Conservation (phyloP, 345 rosid genomes). For the Mallotus nudiflorus region DNA sequence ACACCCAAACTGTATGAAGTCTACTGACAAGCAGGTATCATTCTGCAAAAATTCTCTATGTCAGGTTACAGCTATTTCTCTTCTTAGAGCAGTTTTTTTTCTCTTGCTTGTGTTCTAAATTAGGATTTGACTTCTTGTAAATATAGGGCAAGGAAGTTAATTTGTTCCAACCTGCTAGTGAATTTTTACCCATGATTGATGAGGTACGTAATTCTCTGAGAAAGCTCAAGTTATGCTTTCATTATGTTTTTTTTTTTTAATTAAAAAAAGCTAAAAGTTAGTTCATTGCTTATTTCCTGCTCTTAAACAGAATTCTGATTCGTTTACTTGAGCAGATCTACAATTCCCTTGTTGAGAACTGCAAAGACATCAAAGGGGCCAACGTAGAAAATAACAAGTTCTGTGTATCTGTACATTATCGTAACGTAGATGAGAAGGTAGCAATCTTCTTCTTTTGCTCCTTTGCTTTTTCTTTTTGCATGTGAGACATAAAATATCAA, state of each 20-base stretch:
- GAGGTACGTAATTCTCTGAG: conserved; percentile 38
- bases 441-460: background rate
- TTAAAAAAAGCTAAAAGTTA: background rate
- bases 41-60: background rate
- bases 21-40: conserved; percentile 60
- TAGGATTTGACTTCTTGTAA: conserved; percentile 19
- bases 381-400: conserved; percentile 86
- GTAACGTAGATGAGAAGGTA: conserved; percentile 84
- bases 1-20: conserved; percentile 42
- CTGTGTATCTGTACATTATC: conserved; percentile 93
- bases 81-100: background rate
- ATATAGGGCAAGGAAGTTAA: conserved; percentile 65
- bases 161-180: conserved; percentile 79
- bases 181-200: conserved; percentile 66
- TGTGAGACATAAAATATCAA: background rate
- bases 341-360: conserved; percentile 55
- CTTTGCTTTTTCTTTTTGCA: background rate
- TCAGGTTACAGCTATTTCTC: background rate
- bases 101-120: background rate
- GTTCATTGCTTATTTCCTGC: background rate
- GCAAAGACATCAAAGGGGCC: conserved; percentile 67
- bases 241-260: background rate
- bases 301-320: conserved; percentile 9
- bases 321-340: conserved; percentile 50
- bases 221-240: background rate